A percentile compares a stretch with the other conserved stretches of the same genome.
phyloP scores from a whole-genome alignment of 1,284 basidiomycete species.

The Inonotus obliquus region DNA sequence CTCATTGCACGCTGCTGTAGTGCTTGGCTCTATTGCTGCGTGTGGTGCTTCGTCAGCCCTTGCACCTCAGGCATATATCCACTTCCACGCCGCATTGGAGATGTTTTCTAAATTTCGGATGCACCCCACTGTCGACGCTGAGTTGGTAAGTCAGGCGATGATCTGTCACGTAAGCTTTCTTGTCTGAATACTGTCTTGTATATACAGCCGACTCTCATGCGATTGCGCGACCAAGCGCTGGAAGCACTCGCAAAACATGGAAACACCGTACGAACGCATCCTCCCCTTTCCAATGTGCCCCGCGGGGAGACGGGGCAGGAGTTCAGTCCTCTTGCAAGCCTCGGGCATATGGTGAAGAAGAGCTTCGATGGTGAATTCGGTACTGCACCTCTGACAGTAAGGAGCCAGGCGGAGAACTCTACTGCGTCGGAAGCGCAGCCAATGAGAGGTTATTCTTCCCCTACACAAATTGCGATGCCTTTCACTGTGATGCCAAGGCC shows the following conservation, averaged over 20 bases:
- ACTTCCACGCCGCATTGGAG: slow-evolving; percentile 20
- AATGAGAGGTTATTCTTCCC: neutral
- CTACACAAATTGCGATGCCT: neutral
- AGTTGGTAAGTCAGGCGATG: neutral
- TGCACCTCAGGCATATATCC: slow-evolving; percentile 18
- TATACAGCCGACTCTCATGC: slow-evolving; percentile 9
- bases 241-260: slow-evolving; percentile 3
- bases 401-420: too few species aligned
- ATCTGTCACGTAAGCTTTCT: neutral
- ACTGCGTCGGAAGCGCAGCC: neutral
- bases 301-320: neutral
- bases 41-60: slow-evolving; percentile 13
- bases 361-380: neutral
- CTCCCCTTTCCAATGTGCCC: neutral
- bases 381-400: neutral
- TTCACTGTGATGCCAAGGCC: too few species aligned
- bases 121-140: slow-evolving; percentile 7
- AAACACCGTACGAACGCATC: neutral
- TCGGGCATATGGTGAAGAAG: neutral
- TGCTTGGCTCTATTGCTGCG: slow-evolving; percentile 21
- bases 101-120: slow-evolving; percentile 19
- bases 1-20: slow-evolving; percentile 9
- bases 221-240: slow-evolving; percentile 7
- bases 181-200: neutral
- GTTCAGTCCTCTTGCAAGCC: neutral